Conservation (phyloP, 345 rosid genomes). For the Dipteronia sinensis region DNA sequence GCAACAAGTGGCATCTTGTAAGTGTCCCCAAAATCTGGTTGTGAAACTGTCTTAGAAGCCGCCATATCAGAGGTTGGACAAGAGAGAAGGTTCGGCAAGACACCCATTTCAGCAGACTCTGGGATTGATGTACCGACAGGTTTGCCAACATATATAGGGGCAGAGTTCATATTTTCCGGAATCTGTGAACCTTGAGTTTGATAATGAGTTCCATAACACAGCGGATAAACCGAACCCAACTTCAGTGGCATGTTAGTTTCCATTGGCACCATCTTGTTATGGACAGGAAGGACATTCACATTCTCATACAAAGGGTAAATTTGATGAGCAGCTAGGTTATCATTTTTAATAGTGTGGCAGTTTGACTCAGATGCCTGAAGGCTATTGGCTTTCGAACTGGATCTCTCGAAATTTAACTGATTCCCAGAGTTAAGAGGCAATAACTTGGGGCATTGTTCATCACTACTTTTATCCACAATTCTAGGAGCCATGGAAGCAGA, state of each 20-base stretch:
- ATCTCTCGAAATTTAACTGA: slow-evolving; percentile 37
- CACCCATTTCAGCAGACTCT: slow-evolving; percentile 38
- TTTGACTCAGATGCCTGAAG: slow-evolving; percentile 31
- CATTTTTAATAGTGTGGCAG: slow-evolving; percentile 27
- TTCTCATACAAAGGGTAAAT: slow-evolving; percentile 50
- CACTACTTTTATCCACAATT: slow-evolving; percentile 30
- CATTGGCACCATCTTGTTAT: slow-evolving; percentile 33
- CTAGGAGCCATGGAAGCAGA: slow-evolving; percentile 40
- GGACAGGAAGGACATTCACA: slow-evolving; percentile 28
- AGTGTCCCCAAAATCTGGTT: slow-evolving; percentile 29
- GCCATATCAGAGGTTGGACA: slow-evolving; percentile 31
- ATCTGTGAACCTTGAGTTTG: slow-evolving; percentile 38
- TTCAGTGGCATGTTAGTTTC: slow-evolving; percentile 38
- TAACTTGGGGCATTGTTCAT: slow-evolving; percentile 40
- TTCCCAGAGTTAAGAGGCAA: slow-evolving; percentile 30
- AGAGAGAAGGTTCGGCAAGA: slow-evolving; percentile 33
- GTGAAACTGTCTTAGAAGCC: slow-evolving; percentile 24
- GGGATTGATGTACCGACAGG: slow-evolving; percentile 56
- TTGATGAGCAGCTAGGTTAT: slow-evolving; percentile 35
- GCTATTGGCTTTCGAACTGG: slow-evolving; percentile 19
- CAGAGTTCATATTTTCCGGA: slow-evolving; percentile 34
- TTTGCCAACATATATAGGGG: slow-evolving; percentile 63
- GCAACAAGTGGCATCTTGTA: slow-evolving; percentile 38
- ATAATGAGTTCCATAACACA: slow-evolving; percentile 59
- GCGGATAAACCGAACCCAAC: slow-evolving; percentile 68